Conservation (phyloP, 352 stramenopile species). For the Phytopythium delawarense region DNA sequence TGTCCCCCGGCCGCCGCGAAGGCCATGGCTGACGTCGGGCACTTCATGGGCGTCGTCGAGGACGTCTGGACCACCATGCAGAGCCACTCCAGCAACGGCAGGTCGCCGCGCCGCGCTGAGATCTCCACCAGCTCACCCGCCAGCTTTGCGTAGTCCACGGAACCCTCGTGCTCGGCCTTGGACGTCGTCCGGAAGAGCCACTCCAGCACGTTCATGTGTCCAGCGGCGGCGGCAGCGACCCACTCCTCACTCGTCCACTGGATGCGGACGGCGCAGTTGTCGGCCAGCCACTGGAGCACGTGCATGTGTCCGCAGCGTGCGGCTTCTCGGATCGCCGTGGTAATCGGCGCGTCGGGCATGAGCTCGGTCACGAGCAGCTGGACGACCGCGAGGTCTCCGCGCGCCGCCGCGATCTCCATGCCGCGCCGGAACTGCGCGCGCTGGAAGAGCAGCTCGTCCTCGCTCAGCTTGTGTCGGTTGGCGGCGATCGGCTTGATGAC, state of each 20-base stretch:
- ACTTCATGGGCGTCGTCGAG: conserved; percentile 5
- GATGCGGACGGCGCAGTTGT: conserved; percentile 6
- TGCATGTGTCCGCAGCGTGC: conserved; percentile 19
- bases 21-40: conserved; percentile 14
- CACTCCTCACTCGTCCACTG: conserved; percentile 10
- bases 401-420: conserved; percentile 4
- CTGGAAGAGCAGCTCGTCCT: conserved; percentile 1
- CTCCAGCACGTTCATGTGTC: conserved; percentile 14
- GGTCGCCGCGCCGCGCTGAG: conserved; percentile 10
- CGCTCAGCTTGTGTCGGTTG: not conserved
- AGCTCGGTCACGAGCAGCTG: conserved; percentile 8
- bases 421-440: conserved; percentile 4
- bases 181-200: conserved; percentile 9
- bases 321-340: conserved; percentile 8
- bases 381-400: conserved; percentile 2
- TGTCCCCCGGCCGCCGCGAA: conserved; percentile 11
- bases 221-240: conserved; percentile 8
- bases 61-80: conserved; percentile 8
- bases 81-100: conserved; percentile 14
- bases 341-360: conserved; percentile 5
- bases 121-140: conserved; percentile 8
- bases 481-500: not conserved
- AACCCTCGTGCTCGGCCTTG: not conserved
- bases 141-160: conserved; percentile 6
- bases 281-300: conserved; percentile 22